Evolutionary conservation across 2,329 filamentous ascomycete genomes (phyloP), one percentile per base, ranked within the genome.

Genomic region (Aureobasidium lini): DNA sequence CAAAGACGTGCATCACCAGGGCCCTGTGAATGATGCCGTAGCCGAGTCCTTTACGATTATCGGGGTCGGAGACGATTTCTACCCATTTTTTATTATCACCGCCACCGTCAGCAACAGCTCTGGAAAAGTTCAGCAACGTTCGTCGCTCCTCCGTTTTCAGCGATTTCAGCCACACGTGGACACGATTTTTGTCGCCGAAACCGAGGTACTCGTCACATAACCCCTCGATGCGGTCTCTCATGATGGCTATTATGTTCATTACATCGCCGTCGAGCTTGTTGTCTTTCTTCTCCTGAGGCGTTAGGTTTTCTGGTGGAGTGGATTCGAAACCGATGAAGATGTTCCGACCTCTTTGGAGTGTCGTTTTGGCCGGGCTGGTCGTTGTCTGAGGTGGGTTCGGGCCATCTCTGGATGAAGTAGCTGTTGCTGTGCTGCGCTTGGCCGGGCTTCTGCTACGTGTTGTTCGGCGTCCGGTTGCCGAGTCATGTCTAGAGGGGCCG

Each of bases 1-100:
- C 60, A 43, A 70, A 70, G 6, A 71, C 68, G 46, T 68, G 62
- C 59, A 69, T 68, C 60, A 70, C 67, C 57, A 71, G 59, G 13
- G 63, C 67, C 13, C 63, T 62, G 13, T 64, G 63, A n/a, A 70
- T 59, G 15, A 71, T 65, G 1, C 66, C 69, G 16, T 64, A 50
- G 4, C 68, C 63, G 32, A 71, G 52, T 2, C 67, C 67, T 29
- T 62, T 28, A 10, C 67, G 63, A 49, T 44, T 61, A 3, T 58
- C 43, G 4, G 16, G 13, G 7, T 65, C 46, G 10, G 36, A 42
- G 34, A 71, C 50, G 4, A 70, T 53, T 28, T 65, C 44, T 15
- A 59, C 34, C 69, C 69, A 71, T 23, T 62, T 62, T 4, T 62
- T 42, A 39, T 54, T 11, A 10, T 65, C 66, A 11, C 66, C 53